phyloP scores from a whole-genome alignment of 192 early-diverging fungal genomes.

The Chytriomyces sp. region DNA sequence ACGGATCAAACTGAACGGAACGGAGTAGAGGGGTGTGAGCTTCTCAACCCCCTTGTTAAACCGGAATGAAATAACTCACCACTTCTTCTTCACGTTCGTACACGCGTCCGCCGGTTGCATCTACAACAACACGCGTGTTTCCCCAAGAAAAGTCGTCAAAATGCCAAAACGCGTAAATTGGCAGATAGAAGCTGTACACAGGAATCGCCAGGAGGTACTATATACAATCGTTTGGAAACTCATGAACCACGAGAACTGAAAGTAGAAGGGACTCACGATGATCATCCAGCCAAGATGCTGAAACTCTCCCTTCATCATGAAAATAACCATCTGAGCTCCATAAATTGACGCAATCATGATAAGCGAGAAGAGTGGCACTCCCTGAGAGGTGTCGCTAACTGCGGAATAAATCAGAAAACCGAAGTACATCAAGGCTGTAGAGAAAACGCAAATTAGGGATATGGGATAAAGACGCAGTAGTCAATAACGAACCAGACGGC shows the following conservation, averaged over 20 bases:
- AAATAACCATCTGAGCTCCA: slow-evolving; percentile 80
- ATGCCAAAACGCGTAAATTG: slow-evolving; percentile 89
- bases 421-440: slow-evolving; percentile 37
- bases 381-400: slow-evolving; percentile 39
- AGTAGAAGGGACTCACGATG: slow-evolving; percentile 23
- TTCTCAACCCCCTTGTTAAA: no score
- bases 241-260: background rate
- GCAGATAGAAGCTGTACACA: slow-evolving; percentile 81
- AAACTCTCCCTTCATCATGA: slow-evolving; percentile 66
- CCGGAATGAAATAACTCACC: slow-evolving; percentile 53
- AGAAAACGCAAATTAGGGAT: slow-evolving; percentile 79
- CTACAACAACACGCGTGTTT: slow-evolving; percentile 89
- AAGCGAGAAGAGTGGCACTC: slow-evolving; percentile 71
- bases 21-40: background rate
- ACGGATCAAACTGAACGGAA: slow-evolving; percentile 70
- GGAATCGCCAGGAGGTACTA: slow-evolving; percentile 78
- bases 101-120: slow-evolving; percentile 68
- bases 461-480: slow-evolving; percentile 26
- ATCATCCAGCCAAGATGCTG: slow-evolving; percentile 54
- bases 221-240: background rate
- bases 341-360: slow-evolving; percentile 80
- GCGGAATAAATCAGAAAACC: slow-evolving; percentile 73
- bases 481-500: slow-evolving; percentile 4
- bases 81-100: slow-evolving; percentile 56
- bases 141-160: slow-evolving; percentile 95